Conservation (phyloP, 495 filamentous ascomycete genomes). For the Parathielavia appendiculata region DNA sequence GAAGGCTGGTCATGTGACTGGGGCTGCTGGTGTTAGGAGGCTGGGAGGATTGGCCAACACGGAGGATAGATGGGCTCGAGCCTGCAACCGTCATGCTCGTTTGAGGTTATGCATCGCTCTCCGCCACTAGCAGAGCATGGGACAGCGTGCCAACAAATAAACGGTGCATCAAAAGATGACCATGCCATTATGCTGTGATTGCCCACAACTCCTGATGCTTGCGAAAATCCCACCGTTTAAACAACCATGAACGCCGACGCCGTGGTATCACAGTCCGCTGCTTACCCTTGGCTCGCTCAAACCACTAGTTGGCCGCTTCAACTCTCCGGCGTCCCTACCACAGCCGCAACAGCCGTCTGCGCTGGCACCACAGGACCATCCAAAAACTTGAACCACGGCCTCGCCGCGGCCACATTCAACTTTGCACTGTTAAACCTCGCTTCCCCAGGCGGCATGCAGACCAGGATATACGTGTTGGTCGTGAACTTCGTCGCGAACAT, state of each 20-base stretch:
- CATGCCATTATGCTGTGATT: not conserved
- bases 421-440: slow-evolving; percentile 82
- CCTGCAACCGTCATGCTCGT: not conserved
- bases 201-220: not conserved
- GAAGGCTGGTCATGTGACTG: not conserved
- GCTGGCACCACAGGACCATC: slow-evolving; percentile 35
- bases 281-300: not conserved
- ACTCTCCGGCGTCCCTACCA: not conserved
- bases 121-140: not conserved
- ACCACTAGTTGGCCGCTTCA: not conserved
- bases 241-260: slow-evolving; percentile 23
- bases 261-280: slow-evolving; percentile 23
- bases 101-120: not conserved
- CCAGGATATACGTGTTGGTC: slow-evolving; percentile 91
- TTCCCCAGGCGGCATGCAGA: slow-evolving; percentile 82
- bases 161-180: not conserved
- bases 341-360: not conserved
- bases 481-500: slow-evolving; percentile 91
- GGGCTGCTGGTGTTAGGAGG: slow-evolving; percentile 2
- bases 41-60: not conserved
- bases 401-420: slow-evolving; percentile 80
- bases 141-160: not conserved
- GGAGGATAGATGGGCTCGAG: not conserved
- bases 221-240: slow-evolving; percentile 13
- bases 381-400: slow-evolving; percentile 65